Conservation (phyloP, 441 rosid genomes). For the Erodium trifolium region DNA sequence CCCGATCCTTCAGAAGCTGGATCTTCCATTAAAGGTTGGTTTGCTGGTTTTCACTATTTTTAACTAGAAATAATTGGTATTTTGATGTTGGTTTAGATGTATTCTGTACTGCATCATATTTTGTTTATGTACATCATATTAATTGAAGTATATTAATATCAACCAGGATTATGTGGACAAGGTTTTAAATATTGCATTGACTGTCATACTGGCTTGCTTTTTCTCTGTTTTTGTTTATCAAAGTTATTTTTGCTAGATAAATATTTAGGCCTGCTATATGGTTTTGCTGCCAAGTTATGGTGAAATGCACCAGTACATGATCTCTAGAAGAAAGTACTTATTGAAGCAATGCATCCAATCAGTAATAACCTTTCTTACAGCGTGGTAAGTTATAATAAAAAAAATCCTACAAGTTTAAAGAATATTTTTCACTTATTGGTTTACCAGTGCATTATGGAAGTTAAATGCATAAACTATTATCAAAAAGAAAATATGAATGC, state of each 20-base stretch:
- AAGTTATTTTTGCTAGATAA: background rate
- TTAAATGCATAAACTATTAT: background rate
- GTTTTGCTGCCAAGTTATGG: background rate
- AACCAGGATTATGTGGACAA: background rate
- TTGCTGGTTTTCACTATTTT: slow-evolving; percentile 9
- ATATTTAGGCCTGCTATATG: background rate
- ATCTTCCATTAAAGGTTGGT: slow-evolving; percentile 67
- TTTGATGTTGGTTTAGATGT: background rate
- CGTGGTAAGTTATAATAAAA: background rate
- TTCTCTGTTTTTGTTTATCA: background rate
- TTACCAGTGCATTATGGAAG: background rate
- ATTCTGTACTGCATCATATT: background rate
- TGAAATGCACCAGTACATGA: background rate
- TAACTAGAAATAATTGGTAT: slow-evolving; percentile 1
- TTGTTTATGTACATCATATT: background rate
- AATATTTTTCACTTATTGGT: background rate
- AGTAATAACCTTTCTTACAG: background rate
- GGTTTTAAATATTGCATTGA: background rate
- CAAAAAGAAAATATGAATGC: background rate
- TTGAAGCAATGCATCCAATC: background rate
- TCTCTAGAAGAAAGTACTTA: background rate
- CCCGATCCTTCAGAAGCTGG: slow-evolving; percentile 71
- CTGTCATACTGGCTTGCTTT: background rate
- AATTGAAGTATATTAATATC: background rate
- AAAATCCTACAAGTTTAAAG: background rate